Evolutionary conservation across 1,284 basidiomycete species (phyloP).

Genomic region (Amylostereum areolatum): DNA sequence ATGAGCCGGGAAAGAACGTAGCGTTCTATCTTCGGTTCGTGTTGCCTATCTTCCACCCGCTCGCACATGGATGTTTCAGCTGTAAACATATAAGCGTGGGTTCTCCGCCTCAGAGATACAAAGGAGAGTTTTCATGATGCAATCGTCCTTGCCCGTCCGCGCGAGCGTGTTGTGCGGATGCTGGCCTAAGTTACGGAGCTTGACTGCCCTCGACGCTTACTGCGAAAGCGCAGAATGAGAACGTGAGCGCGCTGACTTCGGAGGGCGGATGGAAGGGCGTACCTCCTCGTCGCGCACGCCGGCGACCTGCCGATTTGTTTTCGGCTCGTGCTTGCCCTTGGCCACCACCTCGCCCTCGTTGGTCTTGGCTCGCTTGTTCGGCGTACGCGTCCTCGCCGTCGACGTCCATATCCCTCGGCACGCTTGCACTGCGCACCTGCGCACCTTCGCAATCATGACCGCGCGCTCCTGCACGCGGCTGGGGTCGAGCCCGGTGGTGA

Average conservation of each 20-base stretch:
- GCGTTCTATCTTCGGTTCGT: slow-evolving; percentile 63
- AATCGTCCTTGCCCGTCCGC: slow-evolving; percentile 86
- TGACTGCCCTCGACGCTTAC: slow-evolving; percentile 79
- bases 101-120: background rate
- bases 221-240: slow-evolving; percentile 20
- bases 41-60: slow-evolving; percentile 87
- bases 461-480: slow-evolving; percentile 86
- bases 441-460: slow-evolving; percentile 73
- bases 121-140: slow-evolving; percentile 51
- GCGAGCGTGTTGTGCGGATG: slow-evolving; percentile 82
- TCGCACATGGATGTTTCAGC: slow-evolving; percentile 84
- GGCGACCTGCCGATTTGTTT: slow-evolving; percentile 65
- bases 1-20: background rate
- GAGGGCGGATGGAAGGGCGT: too few relatives aligned
- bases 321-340: slow-evolving; percentile 51
- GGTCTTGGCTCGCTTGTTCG: slow-evolving; percentile 55
- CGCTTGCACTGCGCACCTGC: slow-evolving; percentile 63
- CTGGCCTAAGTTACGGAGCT: slow-evolving; percentile 80
- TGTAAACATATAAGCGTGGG: slow-evolving; percentile 24
- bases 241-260: too few relatives aligned
- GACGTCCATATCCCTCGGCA: slow-evolving; percentile 53
- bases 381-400: slow-evolving; percentile 46
- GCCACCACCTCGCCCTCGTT: slow-evolving; percentile 52
- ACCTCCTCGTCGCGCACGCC: too few relatives aligned
- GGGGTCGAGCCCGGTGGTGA: slow-evolving; percentile 83